phyloP scores from a whole-genome alignment of 768 basidiomycete species.

The Agaricus sinodeliciosus region DNA sequence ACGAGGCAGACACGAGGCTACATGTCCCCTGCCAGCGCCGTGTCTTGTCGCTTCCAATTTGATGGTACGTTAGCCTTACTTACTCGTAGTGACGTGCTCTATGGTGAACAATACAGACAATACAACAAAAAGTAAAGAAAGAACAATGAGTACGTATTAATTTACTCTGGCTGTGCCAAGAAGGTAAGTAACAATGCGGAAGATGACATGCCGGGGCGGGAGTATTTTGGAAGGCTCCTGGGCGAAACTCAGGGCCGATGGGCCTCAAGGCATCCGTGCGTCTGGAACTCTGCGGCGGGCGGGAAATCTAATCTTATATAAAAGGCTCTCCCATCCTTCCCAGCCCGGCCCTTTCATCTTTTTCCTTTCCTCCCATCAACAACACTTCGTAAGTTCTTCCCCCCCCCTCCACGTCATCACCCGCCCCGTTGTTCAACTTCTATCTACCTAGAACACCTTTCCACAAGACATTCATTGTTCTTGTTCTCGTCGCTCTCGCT shows the following conservation, averaged over 20 bases:
- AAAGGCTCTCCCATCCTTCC: conserved; percentile 13
- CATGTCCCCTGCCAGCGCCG: neutral
- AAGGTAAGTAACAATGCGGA: neutral
- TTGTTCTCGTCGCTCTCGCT: neutral
- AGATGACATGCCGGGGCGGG: neutral
- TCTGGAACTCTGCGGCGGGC: conserved; percentile 8
- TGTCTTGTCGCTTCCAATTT: neutral
- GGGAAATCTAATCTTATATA: conserved; percentile 20
- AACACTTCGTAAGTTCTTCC: neutral
- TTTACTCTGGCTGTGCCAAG: neutral
- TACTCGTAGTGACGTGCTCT: neutral
- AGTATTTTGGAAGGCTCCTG: conserved; percentile 1
- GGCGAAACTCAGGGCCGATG: conserved; percentile 16
- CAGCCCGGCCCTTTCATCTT: conserved; percentile 13
- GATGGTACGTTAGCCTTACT: neutral
- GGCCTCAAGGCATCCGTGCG: conserved; percentile 42
- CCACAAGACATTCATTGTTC: conserved; percentile 1
- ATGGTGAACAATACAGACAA: neutral
- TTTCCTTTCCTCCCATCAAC: conserved; percentile 15
- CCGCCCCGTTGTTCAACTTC: neutral
- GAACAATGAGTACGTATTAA: neutral
- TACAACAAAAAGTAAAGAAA: neutral
- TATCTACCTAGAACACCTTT: neutral
- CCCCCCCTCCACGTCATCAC: neutral
- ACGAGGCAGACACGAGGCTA: conserved; percentile 9